Base-by-base conservation (phyloP, 73 alveolate genomes). In the Diophrys appendiculata region DNA sequence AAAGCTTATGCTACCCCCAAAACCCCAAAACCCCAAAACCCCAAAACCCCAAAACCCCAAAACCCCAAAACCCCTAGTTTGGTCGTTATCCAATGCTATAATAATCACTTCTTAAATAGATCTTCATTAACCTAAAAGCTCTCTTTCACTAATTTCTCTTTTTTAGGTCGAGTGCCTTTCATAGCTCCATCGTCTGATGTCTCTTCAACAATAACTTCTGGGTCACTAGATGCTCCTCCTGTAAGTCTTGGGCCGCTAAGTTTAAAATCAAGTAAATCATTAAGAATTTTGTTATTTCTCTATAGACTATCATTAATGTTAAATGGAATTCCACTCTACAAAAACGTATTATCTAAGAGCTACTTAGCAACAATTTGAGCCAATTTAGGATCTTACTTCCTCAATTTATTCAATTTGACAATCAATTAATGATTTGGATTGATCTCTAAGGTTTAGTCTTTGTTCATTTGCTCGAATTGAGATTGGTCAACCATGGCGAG, bases 401-500 rank as follows among this genome's bases (percentile, higher is more conserved):
- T 82, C 25, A 83, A 78, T 23, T 56, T 33, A 79, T 80, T 68
- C 75, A 81, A 68, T 68, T 89, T 80, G 28, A 89, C 90, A 32
- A 88, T 87, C 23, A 92, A n/a, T 23, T 88, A 77, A 76, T 92
- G 95, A 70, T 78, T 72, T 2, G 95, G 90, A 69, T 90, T 92
- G 73, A 92, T 88, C 82, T 92, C 97, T 23, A 92, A 73, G 0
- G 91, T 81, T 24, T 86, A 73, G 77, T 85, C 64, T 43, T 80
- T 79, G 33, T 43, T 43, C 18, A 79, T 68, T 11, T 34, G 68
- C 52, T 33, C 87, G 27, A 28, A 30, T 54, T 74, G 82, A 55
- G 76, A 29, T 65, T 88, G 81, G 25, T 86, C 94, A 90, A 92
- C 80, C 77, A 88, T 84, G 60, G 79, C 69, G 86, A 84, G 68